Percentiles rank a stretch among this genome's conserved stretches.
phyloP scores from a whole-genome alignment of 1,284 basidiomycete species.

The Naganishia sp. region DNA sequence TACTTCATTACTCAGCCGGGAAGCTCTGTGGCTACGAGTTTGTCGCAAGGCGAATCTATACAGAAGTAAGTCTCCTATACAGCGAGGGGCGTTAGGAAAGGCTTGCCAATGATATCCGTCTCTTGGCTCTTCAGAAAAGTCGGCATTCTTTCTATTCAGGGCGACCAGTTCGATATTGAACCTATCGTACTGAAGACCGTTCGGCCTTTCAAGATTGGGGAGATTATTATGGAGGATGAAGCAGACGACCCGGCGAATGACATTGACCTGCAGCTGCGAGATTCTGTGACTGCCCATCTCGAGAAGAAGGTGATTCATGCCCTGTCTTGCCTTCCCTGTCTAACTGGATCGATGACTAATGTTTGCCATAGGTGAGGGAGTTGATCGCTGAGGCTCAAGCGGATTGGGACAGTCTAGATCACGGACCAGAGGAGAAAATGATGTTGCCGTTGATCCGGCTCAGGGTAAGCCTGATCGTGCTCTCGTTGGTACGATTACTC shows the following conservation, averaged over 20 bases:
- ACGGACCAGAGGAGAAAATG: conserved; percentile 58
- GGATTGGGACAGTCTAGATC: conserved; percentile 77
- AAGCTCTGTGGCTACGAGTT: conserved; percentile 88
- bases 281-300: conserved; percentile 76
- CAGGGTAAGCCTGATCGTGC: conserved; percentile 59
- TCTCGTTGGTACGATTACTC: not conserved
- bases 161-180: conserved; percentile 80
- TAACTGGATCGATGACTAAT: not conserved
- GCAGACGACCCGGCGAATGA: conserved; percentile 67
- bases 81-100: not conserved
- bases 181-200: conserved; percentile 87
- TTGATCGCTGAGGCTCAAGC: conserved; percentile 74
- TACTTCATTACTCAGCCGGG: conserved; percentile 95
- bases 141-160: conserved; percentile 78
- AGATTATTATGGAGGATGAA: conserved; percentile 71
- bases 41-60: conserved; percentile 84
- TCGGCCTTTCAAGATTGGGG: conserved; percentile 90
- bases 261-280: conserved; percentile 74
- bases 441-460: conserved; percentile 90
- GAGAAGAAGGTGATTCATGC: conserved; percentile 61
- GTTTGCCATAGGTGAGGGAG: conserved; percentile 64
- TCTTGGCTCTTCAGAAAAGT: conserved; percentile 66
- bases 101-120: not conserved
- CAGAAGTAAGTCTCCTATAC: conserved; percentile 67
- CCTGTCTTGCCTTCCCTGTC: too few relatives aligned